Evolutionary conservation across 2,329 filamentous ascomycete genomes (phyloP).

Genomic region (Corinectria fuckeliana): DNA sequence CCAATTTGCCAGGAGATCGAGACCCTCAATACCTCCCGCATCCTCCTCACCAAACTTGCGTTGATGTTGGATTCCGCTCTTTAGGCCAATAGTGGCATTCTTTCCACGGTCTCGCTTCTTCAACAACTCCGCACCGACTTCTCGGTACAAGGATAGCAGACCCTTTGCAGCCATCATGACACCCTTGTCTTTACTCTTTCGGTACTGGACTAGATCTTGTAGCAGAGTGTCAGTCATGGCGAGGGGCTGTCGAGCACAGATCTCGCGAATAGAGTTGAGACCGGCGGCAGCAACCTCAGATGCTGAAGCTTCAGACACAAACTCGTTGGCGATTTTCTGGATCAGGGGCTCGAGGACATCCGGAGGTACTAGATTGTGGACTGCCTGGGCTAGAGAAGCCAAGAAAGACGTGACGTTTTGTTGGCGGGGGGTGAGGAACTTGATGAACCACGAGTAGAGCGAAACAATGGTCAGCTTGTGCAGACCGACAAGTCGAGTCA

Average conservation of each 20-base stretch:
- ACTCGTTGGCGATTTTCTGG: constrained; percentile 97
- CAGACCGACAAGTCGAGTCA: constrained; percentile 88
- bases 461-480: constrained; percentile 90
- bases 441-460: constrained; percentile 96
- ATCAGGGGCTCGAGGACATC: constrained; percentile 90
- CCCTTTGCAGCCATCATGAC: constrained; percentile 99
- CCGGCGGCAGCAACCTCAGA: constrained; percentile 91
- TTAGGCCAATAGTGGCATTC: constrained; percentile 83
- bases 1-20: constrained; percentile 90
- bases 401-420: constrained; percentile 91
- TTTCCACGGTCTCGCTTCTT: constrained; percentile 91
- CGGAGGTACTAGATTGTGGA: constrained; percentile 89
- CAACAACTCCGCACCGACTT: constrained; percentile 87
- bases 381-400: constrained; percentile 89
- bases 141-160: constrained; percentile 86
- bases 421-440: constrained; percentile 87
- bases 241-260: constrained; percentile 91
- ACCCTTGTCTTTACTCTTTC: constrained; percentile 97
- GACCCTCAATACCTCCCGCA: constrained; percentile 82
- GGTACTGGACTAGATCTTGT: constrained; percentile 94
- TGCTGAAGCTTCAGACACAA: constrained; percentile 92
- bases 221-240: constrained; percentile 96
- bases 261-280: constrained; percentile 92
- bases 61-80: constrained; percentile 75
- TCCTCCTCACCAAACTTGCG: constrained; percentile 84